Conservation (phyloP, 2,329 filamentous ascomycete genomes). For the Thelonectria rubi region DNA sequence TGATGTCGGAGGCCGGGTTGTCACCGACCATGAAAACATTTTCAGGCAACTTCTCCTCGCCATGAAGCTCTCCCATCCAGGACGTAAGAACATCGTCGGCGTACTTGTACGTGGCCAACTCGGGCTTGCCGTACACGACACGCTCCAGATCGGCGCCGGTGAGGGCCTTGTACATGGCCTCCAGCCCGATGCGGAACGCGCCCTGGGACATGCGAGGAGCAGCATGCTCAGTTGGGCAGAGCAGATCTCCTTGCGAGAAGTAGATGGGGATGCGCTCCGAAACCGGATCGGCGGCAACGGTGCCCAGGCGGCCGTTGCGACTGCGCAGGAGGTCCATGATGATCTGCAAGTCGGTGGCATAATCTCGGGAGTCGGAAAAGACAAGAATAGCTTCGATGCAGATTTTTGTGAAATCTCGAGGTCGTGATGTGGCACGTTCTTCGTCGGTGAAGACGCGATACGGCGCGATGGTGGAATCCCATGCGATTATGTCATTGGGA, state of each 20-base stretch:
- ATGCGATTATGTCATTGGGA: conserved; percentile 79
- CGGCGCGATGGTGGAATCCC: conserved; percentile 80
- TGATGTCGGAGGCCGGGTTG: conserved; percentile 62
- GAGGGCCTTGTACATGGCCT: conserved; percentile 77
- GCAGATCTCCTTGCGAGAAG: conserved; percentile 86
- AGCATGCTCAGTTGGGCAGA: conserved; percentile 84
- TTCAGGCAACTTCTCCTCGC: conserved; percentile 71
- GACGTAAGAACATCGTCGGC: conserved; percentile 66
- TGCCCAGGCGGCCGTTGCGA: conserved; percentile 77
- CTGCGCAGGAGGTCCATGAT: conserved; percentile 83
- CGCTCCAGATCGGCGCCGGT: conserved; percentile 56
- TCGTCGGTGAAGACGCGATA: conserved; percentile 73
- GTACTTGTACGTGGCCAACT: conserved; percentile 77
- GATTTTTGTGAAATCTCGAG: conserved; percentile 77
- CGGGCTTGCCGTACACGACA: conserved; percentile 71
- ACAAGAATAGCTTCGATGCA: conserved; percentile 89
- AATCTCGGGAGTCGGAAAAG: conserved; percentile 92
- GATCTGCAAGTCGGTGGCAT: conserved; percentile 85
- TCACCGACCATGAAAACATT: conserved; percentile 91
- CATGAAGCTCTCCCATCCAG: conserved; percentile 81
- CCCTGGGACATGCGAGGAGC: conserved; percentile 87
- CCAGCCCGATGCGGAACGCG: conserved; percentile 80
- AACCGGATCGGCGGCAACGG: conserved; percentile 53
- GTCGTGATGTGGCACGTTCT: conserved; percentile 72
- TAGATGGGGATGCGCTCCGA: conserved; percentile 73